Evolutionary conservation across 2,329 filamentous ascomycete genomes (phyloP).

Genomic region (Fusarium napiforme): DNA sequence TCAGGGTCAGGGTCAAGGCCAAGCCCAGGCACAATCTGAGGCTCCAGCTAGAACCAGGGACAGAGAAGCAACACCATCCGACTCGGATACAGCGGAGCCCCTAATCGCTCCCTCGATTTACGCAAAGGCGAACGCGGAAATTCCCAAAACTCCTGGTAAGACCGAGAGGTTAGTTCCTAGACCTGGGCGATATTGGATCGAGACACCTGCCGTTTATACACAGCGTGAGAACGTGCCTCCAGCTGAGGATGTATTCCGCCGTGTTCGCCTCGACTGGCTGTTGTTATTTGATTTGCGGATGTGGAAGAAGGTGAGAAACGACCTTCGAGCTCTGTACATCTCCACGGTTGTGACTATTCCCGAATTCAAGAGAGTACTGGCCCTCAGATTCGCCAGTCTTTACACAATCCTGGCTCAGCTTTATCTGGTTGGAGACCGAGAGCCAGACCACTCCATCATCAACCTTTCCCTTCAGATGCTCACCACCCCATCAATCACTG

Average conservation of each 20-base stretch:
- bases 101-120: constrained; percentile 71
- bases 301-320: constrained; percentile 95
- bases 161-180: constrained; percentile 61
- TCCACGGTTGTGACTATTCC: constrained; percentile 95
- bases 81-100: constrained; percentile 75
- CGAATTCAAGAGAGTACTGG: constrained; percentile 93
- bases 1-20: constrained; percentile 60
- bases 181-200: constrained; percentile 86
- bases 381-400: constrained; percentile 90
- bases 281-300: constrained; percentile 93
- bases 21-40: constrained; percentile 56
- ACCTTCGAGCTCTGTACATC: constrained; percentile 93
- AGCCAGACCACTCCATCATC: constrained; percentile 98
- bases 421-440: constrained; percentile 93
- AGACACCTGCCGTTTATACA: constrained; percentile 77
- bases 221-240: constrained; percentile 71
- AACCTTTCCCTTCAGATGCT: constrained; percentile 97
- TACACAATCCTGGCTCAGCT: constrained; percentile 95
- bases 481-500: constrained; percentile 95
- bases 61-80: constrained; percentile 74
- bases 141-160: constrained; percentile 84
- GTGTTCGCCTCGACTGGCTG: constrained; percentile 91
- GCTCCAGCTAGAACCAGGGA: constrained; percentile 59
- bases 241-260: constrained; percentile 88
- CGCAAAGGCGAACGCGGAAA: constrained; percentile 73